Evolutionary conservation across 2,329 filamentous ascomycete species (phyloP).

Genomic region (Fusarium secorum): DNA sequence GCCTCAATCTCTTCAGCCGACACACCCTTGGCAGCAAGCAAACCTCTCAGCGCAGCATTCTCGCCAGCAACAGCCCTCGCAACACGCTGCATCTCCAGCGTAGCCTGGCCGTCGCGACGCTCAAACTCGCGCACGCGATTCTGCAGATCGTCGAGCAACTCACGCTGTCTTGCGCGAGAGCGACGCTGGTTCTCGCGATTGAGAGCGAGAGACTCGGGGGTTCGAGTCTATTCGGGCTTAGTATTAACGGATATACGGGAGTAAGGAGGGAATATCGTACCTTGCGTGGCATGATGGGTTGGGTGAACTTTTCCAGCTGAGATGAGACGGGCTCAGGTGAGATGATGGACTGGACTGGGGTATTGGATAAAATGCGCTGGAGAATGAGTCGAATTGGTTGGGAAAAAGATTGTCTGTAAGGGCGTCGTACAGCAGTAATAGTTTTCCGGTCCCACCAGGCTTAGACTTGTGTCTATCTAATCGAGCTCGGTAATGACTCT

Average conservation of each 20-base stretch:
- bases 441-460: conserved; percentile 12
- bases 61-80: conserved; percentile 54
- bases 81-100: conserved; percentile 57
- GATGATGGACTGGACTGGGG: background rate
- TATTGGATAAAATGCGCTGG: background rate
- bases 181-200: conserved; percentile 57
- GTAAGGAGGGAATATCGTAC: background rate
- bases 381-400: background rate
- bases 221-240: conserved; percentile 28
- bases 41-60: conserved; percentile 50
- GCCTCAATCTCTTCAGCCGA: conserved; percentile 31
- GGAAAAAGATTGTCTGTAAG: conserved; percentile 1
- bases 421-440: background rate
- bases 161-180: conserved; percentile 54
- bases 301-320: background rate
- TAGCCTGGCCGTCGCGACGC: conserved; percentile 52
- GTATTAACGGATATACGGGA: background rate
- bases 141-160: conserved; percentile 55
- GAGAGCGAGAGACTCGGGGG: conserved; percentile 41
- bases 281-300: conserved; percentile 29
- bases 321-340: background rate
- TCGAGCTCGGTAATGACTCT: background rate
- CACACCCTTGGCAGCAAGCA: conserved; percentile 36
- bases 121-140: conserved; percentile 53
- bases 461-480: background rate